Base-by-base conservation (phyloP, 192 early-diverging fungal genomes). In the Coemansia sp. region DNA sequence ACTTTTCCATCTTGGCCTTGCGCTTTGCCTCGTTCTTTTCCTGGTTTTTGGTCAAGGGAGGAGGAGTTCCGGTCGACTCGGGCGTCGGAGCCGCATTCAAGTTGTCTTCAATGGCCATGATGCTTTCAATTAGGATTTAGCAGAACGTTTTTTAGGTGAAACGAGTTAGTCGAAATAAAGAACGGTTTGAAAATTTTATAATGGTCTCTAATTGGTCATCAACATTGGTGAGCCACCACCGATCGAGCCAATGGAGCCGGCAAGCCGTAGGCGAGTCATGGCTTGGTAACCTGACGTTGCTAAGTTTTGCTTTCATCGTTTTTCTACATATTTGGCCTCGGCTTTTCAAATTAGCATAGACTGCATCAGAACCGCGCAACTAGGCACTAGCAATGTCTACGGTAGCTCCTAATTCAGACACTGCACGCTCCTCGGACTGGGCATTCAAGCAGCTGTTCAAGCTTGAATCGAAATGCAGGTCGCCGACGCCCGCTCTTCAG, bases 1-100 rank as follows among this genome's bases (percentile, higher is more conserved):
- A 93, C 79, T 98, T 98, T 51, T 90, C 94, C 62, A 93, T 78
- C 81, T 98, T 98, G 48, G 89, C 96, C 55, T 86, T 80, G 72
- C 88, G 85, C 81, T 93, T 94, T 66, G 92, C 94, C 73, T 94
- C 92, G 63, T 94, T 93, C 82, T 94, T 93, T 41, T 87, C 90
- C 52, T 88, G 85, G 65, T 95, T 98, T 68, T 93, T 93, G 47
- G 87, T 82, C 76, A 86, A 86, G 39, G 62, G 52, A 16, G 54
- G 26, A 16, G 56, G 13, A 10, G 7, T 57, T 35, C 35, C 56
- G 10, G 32, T 19, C 56, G 19, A 24, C 16, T 9, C 54, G 19
- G 54, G 26, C 13, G 54, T 16, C 48, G 18, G 48, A 41, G 39
- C 39, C 10, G 39, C 39, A 16, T 41, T 41, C 39, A 16, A 41